Conservation (phyloP, 2,329 filamentous ascomycete species). For the Exophiala mesophila region DNA sequence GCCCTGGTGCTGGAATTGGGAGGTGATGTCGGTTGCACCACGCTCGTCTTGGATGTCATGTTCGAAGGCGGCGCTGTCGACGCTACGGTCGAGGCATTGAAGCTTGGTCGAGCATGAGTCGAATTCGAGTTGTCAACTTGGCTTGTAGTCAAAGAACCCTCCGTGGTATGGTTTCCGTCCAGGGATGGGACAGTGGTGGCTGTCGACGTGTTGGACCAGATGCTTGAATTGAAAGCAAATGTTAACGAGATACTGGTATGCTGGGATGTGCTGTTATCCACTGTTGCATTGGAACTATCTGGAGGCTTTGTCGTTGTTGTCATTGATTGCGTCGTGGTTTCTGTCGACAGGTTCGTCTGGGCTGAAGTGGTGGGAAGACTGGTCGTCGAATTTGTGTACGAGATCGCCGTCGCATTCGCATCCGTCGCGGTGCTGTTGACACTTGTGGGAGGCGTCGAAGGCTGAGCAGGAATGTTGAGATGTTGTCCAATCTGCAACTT, state of each 20-base stretch:
- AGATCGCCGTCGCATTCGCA: no score
- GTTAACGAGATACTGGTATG: neutral
- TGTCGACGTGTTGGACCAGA: neutral
- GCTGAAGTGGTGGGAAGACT: no score
- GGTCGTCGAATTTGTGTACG: no score
- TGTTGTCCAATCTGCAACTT: slow-evolving; percentile 17
- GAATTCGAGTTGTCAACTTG: neutral
- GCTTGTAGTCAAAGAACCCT: neutral
- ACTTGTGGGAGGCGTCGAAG: neutral
- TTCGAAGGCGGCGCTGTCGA: neutral
- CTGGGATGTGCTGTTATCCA: neutral
- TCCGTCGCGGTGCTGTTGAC: no score
- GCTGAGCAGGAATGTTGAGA: slow-evolving; percentile 12
- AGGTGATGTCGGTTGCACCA: slow-evolving; percentile 12
- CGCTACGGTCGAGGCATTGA: slow-evolving; percentile 9
- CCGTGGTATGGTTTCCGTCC: no score
- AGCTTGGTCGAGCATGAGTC: neutral
- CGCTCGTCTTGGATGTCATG: slow-evolving; percentile 6
- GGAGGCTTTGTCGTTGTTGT: slow-evolving; percentile 1
- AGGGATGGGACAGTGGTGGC: no score
- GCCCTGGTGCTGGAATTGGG: slow-evolving; percentile 9
- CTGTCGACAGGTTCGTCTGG: neutral
- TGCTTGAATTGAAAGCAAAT: neutral
- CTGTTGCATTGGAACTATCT: slow-evolving; percentile 1
- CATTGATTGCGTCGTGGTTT: neutral